Conservation (phyloP, 495 filamentous ascomycete species). For the Rusavskia elegans region DNA sequence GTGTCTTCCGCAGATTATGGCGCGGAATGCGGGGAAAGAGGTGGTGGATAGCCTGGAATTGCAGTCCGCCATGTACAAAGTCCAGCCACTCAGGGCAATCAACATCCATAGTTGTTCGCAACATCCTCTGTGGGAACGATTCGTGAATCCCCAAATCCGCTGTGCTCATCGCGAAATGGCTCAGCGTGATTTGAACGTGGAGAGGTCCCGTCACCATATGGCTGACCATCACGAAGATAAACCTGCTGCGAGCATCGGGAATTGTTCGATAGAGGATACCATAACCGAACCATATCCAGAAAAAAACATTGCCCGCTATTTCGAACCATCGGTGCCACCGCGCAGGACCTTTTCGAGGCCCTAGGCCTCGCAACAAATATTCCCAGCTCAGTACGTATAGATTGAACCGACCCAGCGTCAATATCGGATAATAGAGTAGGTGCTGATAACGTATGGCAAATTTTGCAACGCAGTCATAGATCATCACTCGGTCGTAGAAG, state of each 20-base stretch:
- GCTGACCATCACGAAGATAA: conserved; percentile 68
- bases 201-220: conserved; percentile 77
- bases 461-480: conserved; percentile 62
- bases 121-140: conserved; percentile 92
- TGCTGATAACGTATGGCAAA: conserved; percentile 60
- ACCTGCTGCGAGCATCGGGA: conserved; percentile 50
- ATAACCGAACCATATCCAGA: conserved; percentile 94
- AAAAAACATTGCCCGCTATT: conserved; percentile 64
- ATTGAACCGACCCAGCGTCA: conserved; percentile 82
- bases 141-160: conserved; percentile 74
- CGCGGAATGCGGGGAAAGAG: conserved; percentile 87
- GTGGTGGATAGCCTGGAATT: conserved; percentile 95
- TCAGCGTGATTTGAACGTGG: conserved; percentile 91
- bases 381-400: conserved; percentile 75
- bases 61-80: conserved; percentile 89
- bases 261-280: conserved; percentile 61
- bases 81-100: conserved; percentile 93
- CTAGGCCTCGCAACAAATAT: conserved; percentile 58
- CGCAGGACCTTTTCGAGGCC: conserved; percentile 67
- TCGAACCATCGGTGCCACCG: conserved; percentile 87
- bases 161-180: conserved; percentile 94
- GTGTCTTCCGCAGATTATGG: conserved; percentile 75
- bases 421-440: conserved; percentile 74
- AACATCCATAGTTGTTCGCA: conserved; percentile 95
- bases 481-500: conserved; percentile 80